A percentile compares a stretch with the other conserved stretches of the same genome.
Conservation (phyloP, 148 eudicot species). For the Oxyria digyna region DNA sequence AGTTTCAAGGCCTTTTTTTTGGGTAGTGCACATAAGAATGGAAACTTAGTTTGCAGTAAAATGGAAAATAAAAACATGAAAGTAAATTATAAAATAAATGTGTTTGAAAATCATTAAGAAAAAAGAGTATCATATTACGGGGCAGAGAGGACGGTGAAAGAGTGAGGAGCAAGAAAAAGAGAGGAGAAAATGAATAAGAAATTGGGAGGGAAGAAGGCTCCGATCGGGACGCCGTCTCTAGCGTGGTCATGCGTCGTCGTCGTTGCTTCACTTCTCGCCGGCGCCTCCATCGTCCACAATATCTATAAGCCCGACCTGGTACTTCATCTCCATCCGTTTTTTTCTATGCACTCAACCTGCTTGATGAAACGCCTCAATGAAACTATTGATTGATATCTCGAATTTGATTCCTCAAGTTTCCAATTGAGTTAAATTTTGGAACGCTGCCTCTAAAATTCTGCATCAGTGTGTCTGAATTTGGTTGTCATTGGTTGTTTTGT, state of each 20-base stretch:
- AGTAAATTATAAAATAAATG: too few relatives aligned
- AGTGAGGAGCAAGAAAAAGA: not conserved
- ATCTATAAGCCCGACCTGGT: constrained; percentile 73
- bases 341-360: not conserved
- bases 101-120: too few relatives aligned
- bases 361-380: constrained; percentile 4
- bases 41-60: too few relatives aligned
- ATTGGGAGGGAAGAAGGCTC: constrained; percentile 47
- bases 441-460: not conserved
- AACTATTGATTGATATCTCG: not conserved
- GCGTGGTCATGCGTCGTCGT: constrained; percentile 66
- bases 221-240: constrained; percentile 76
- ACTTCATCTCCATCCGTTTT: not conserved
- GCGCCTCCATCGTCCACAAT: constrained; percentile 88
- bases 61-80: too few relatives aligned
- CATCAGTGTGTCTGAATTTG: not conserved
- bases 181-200: constrained; percentile 29
- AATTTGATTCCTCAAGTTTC: not conserved
- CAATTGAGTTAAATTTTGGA: not conserved
- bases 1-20: too few relatives aligned
- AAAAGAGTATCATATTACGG: too few relatives aligned
- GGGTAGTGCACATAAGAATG: too few relatives aligned
- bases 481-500: not conserved
- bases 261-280: constrained; percentile 53
- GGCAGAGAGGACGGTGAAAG: not conserved